Percentiles rank a stretch among this genome's conserved stretches.
Conservation (phyloP, 305 asterid species). For the Fraxinus xanthoxyloides region DNA sequence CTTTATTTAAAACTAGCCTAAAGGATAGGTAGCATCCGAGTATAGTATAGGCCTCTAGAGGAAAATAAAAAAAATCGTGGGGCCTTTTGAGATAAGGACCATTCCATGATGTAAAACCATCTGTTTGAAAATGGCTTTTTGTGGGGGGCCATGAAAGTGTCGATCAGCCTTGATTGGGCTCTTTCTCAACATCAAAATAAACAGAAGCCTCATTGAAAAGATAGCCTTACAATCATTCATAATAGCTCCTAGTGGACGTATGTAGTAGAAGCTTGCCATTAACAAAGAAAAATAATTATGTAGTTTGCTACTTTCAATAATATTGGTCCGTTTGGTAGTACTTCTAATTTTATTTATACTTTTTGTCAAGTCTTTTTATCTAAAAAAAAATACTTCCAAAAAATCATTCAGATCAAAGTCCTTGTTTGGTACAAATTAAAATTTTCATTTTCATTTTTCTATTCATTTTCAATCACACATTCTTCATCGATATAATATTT, state of each 20-base stretch:
- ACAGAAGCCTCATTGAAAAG: background rate
- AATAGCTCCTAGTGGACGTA: background rate
- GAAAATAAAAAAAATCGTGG: background rate
- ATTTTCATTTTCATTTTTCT: too few species aligned
- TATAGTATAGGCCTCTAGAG: background rate
- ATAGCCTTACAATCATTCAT: background rate
- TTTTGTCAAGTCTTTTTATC: too few species aligned
- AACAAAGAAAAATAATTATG: background rate
- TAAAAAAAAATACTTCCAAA: too few species aligned
- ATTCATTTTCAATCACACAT: too few species aligned
- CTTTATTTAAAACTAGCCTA: background rate
- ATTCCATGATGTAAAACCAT: background rate
- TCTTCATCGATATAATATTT: too few species aligned
- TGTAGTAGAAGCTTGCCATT: background rate
- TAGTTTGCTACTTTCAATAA: too few species aligned
- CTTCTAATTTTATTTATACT: too few species aligned
- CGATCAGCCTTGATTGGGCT: background rate
- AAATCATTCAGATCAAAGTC: too few species aligned
- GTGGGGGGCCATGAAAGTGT: background rate
- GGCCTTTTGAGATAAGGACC: background rate
- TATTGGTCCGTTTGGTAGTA: too few species aligned
- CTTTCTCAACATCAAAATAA: background rate
- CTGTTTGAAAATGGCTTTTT: background rate
- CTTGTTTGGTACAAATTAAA: too few species aligned
- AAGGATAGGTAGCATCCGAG: background rate